These are phyloP conservation scores for Trichophyton simii DNA, from an alignment of 2,329 filamentous ascomycete genomes.

Conservation along the genomic window DNA sequence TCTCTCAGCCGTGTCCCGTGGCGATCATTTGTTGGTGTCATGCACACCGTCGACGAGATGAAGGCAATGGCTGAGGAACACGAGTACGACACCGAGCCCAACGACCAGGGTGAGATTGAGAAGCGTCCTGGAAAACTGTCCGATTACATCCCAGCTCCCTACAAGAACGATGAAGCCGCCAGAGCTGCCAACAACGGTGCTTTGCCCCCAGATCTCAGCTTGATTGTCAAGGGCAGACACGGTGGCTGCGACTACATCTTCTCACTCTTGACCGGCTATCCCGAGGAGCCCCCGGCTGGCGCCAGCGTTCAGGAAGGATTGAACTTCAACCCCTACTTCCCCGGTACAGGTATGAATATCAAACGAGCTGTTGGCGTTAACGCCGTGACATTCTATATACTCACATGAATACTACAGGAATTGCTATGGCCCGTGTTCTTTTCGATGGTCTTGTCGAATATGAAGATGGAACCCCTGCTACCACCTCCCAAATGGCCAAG, in stretches of 20 bases:
- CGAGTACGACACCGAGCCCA: conserved; percentile 96
- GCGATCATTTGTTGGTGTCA: conserved; percentile 75
- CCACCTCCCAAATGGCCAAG: conserved; percentile 99
- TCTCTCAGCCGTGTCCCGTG: conserved; percentile 90
- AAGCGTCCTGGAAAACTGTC: conserved; percentile 98
- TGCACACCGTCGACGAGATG: conserved; percentile 95
- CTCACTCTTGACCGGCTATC: conserved; percentile 90
- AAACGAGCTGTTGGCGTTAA: not conserved
- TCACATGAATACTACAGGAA: conserved; percentile 36
- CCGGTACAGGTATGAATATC: conserved; percentile 59
- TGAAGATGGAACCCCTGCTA: conserved; percentile 87
- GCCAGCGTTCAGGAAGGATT: conserved; percentile 73
- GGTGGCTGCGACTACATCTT: conserved; percentile 99
- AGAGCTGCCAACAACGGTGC: conserved; percentile 98
- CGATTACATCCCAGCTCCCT: conserved; percentile 86
- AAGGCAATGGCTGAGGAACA: conserved; percentile 95
- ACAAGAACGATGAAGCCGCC: conserved; percentile 98
- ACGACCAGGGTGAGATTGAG: conserved; percentile 95
- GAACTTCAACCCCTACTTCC: conserved; percentile 99
- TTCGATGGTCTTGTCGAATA: conserved; percentile 97
- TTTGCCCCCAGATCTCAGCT: conserved; percentile 87
- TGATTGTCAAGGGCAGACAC: conserved; percentile 96
- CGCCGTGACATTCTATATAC: not conserved
- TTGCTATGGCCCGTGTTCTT: conserved; percentile 96
- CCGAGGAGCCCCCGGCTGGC: conserved; percentile 87